Percentiles rank a stretch among this genome's conserved stretches.
Conservation (phyloP, 495 filamentous ascomycete genomes). For the Chaetomium cochliodes region DNA sequence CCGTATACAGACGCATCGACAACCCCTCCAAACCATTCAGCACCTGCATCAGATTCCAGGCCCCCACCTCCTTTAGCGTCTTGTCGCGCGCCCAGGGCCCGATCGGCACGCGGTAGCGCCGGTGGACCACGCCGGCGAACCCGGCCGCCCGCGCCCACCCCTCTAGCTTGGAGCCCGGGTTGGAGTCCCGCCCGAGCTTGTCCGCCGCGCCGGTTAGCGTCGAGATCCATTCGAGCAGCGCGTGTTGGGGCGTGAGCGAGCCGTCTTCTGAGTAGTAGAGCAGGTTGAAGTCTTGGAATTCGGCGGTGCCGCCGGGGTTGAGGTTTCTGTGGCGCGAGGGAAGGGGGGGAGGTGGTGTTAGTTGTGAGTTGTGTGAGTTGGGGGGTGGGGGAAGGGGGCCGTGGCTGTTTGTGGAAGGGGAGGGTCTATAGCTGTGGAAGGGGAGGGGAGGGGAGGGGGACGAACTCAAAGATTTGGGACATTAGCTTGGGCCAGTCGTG, state of each 20-base stretch:
- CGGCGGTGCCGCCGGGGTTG: conserved; percentile 59
- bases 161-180: conserved; percentile 38
- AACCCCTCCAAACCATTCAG: conserved; percentile 47
- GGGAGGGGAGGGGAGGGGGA: not conserved
- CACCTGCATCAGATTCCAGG: conserved; percentile 40
- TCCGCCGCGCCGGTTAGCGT: conserved; percentile 40
- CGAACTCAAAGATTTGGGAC: conserved; percentile 43
- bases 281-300: conserved; percentile 55
- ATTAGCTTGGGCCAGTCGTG: conserved; percentile 59
- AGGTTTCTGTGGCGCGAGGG: conserved; percentile 42
- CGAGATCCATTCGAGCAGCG: conserved; percentile 36
- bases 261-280: conserved; percentile 54
- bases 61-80: conserved; percentile 47
- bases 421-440: not conserved
- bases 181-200: conserved; percentile 42
- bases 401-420: too few species aligned
- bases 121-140: conserved; percentile 54
- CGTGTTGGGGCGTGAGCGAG: conserved; percentile 42
- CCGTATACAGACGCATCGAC: conserved; percentile 48
- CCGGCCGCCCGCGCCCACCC: conserved; percentile 52
- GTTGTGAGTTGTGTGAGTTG: not conserved
- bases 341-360: not conserved
- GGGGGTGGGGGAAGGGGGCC: not conserved
- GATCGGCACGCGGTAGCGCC: conserved; percentile 53
- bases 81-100: conserved; percentile 60